Conservation (phyloP, 495 filamentous ascomycete genomes). For the Penicillium psychrofluorescens region DNA sequence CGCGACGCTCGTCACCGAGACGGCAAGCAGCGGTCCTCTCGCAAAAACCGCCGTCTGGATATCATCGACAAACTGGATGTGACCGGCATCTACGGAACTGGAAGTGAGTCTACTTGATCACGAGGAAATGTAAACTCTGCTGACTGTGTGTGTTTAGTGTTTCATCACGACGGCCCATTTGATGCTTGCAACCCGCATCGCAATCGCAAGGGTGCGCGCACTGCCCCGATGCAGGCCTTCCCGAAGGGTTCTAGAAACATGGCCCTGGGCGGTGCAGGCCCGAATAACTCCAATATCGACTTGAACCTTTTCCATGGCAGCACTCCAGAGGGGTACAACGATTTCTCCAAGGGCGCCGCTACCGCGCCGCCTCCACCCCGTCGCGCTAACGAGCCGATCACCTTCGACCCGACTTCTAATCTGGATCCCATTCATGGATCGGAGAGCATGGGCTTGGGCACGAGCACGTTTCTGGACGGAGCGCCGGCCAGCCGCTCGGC, state of each 20-base stretch:
- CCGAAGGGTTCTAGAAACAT: constrained; percentile 89
- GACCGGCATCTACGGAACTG: constrained; percentile 92
- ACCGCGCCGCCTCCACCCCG: constrained; percentile 24
- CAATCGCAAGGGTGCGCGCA: constrained; percentile 74
- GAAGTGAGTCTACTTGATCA: constrained; percentile 55
- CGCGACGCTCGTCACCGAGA: constrained; percentile 57
- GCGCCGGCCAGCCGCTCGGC: constrained; percentile 79
- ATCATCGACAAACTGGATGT: constrained; percentile 97
- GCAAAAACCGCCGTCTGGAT: constrained; percentile 62
- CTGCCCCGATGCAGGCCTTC: constrained; percentile 95
- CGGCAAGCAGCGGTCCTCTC: constrained; percentile 37
- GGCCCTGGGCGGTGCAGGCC: constrained; percentile 80
- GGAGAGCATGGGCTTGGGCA: constrained; percentile 78
- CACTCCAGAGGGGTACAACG: constrained; percentile 76
- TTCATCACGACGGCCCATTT: constrained; percentile 98
- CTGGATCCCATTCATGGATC: constrained; percentile 74
- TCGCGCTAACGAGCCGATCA: constrained; percentile 34
- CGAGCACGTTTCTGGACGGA: constrained; percentile 93
- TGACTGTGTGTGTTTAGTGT: constrained; percentile 51
- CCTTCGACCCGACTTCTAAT: constrained; percentile 51
- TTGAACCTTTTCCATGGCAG: constrained; percentile 76
- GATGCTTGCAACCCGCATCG: constrained; percentile 96
- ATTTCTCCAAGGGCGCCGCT: constrained; percentile 42
- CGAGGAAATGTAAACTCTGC: background rate
- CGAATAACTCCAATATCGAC: constrained; percentile 74